These are phyloP conservation scores for Plasmodium vivax DNA, from an alignment of 169 alveolate genomes.

Conservation along the genomic window DNA sequence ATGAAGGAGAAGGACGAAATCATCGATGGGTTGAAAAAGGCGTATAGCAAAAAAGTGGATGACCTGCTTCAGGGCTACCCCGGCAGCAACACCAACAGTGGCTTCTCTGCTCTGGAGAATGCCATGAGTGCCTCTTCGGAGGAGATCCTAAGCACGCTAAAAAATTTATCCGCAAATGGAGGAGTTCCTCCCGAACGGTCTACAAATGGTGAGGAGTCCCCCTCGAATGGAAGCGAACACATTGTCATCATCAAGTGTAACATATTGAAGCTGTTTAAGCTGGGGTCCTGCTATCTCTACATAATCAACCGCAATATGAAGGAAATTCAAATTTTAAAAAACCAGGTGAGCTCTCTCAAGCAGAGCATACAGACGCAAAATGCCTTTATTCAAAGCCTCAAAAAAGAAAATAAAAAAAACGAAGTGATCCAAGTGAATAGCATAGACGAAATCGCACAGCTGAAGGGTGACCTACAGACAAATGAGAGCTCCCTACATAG, in stretches of 20 bases:
- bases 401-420: slow-evolving; percentile 27
- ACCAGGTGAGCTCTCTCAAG: slow-evolving; percentile 8
- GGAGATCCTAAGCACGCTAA: neutral
- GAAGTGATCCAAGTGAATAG: slow-evolving; percentile 14
- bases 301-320: slow-evolving; percentile 54
- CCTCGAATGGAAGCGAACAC: neutral
- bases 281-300: slow-evolving; percentile 51
- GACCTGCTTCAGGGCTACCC: neutral
- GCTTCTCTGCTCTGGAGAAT: neutral
- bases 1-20: slow-evolving; percentile 65
- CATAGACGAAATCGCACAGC: neutral
- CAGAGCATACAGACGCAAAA: slow-evolving; percentile 28
- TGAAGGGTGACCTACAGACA: slow-evolving; percentile 9
- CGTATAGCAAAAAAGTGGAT: slow-evolving; percentile 3
- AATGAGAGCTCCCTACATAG: slow-evolving; percentile 8
- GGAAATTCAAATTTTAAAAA: slow-evolving; percentile 32
- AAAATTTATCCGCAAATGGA: neutral
- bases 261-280: slow-evolving; percentile 30
- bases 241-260: slow-evolving; percentile 34
- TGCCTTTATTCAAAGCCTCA: slow-evolving; percentile 13
- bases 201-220: neutral
- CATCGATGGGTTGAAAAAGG: slow-evolving; percentile 3
- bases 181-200: neutral
- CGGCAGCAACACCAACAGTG: neutral
- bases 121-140: neutral